Conservation (phyloP, 202 grass and related monocot species). For the Elaeis oleifera region DNA sequence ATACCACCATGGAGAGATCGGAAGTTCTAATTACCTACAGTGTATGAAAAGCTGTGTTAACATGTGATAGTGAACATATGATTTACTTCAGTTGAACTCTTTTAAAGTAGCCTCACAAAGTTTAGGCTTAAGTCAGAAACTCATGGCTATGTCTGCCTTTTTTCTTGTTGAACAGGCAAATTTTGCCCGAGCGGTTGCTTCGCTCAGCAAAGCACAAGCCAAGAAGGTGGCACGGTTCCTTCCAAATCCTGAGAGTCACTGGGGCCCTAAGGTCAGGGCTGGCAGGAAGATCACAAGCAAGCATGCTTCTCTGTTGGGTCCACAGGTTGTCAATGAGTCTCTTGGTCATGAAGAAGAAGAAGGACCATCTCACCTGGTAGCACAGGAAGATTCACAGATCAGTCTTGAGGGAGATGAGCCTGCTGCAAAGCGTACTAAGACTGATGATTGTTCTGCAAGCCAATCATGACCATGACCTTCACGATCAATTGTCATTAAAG, state of each 20-base stretch:
- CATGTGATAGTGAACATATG: too few relatives aligned
- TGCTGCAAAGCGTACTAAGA: constrained; percentile 62
- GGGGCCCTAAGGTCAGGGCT: constrained; percentile 88
- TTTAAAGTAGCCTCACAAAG: not conserved
- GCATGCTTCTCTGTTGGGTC: constrained; percentile 65
- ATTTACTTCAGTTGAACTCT: too few relatives aligned
- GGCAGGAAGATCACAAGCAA: constrained; percentile 89
- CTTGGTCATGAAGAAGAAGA: constrained; percentile 22
- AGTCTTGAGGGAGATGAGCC: constrained; percentile 26
- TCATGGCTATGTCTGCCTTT: not conserved
- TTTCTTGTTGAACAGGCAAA: constrained; percentile 40
- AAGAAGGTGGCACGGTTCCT: constrained; percentile 85
- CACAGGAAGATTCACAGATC: constrained; percentile 15
- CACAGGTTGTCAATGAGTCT: constrained; percentile 42
- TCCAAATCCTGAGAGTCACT: constrained; percentile 88
- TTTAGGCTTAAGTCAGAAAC: not conserved
- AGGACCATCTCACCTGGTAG: constrained; percentile 9
- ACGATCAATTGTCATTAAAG: too few relatives aligned
- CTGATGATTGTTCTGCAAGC: constrained; percentile 9
- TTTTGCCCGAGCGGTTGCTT: constrained; percentile 70
- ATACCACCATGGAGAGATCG: too few relatives aligned
- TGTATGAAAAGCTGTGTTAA: too few relatives aligned
- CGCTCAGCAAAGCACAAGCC: constrained; percentile 75
- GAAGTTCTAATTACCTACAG: too few relatives aligned
- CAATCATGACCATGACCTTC: too few relatives aligned